Evolutionary conservation across 2,329 filamentous ascomycete genomes (phyloP), one percentile per base, ranked within the genome.

Genomic region (Ophiocordyceps camponoti-leonardi): DNA sequence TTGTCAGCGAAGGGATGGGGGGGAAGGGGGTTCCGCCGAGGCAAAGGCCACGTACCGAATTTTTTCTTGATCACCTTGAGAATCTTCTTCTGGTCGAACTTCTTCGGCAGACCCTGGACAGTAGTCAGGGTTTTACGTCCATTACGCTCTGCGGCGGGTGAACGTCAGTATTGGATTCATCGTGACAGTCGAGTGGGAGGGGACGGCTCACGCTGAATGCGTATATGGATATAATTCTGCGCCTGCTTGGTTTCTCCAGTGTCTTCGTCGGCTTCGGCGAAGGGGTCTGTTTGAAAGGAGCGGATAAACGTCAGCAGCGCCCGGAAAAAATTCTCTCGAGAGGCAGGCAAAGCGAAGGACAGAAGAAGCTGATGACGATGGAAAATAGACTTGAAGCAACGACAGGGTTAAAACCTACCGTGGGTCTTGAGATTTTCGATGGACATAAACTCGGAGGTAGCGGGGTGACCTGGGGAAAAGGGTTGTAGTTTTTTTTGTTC

Each of bases 221-320:
- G 88, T 70, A 98, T 96, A 73, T 96, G 92, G 68, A 96, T 94
- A 68, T 95, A 94, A 71, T 94, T 93, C 72, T 94, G 86, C 66
- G 84, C 81, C 76, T 92, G 84, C 72, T 92, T 92, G 66, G 80
- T 83, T 73, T 94, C 85, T 76, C 87, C 88, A 68, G 83, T 87
- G 69, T 94, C 88, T 82, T 95, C 90, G 86, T 95, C 92, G 80
- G 88, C 92, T 86, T 96, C 92, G 83, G 92, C 92, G 86, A 98
- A 98, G 83, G 92, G 92, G 83, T 98, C 92, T 95, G 63, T 41
- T 14, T 14, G 2, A n/a, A 10, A 23, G 22, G 22, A 23, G 22
- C 22, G 22, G 35, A 2, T 28, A 6, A 8, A 28, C 2, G 20
- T 22, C 19, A 41, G 39, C 19, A 14, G 11, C 39, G 39, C 22